These are phyloP conservation scores for Hyaloscypha hepaticicola DNA, from an alignment of 495 filamentous ascomycete species.

Conservation along the genomic window DNA sequence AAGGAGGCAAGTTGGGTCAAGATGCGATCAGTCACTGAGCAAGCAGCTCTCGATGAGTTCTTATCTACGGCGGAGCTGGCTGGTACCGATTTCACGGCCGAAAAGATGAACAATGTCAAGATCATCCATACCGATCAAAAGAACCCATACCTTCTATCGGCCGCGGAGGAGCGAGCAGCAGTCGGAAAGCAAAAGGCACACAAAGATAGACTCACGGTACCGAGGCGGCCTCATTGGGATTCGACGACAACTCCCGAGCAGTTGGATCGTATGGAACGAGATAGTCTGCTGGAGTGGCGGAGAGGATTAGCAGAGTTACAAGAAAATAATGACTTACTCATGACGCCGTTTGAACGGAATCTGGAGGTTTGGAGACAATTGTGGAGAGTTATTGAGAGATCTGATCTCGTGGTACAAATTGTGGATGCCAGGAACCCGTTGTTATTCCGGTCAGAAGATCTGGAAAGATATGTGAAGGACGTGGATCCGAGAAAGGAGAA, in stretches of 20 bases:
- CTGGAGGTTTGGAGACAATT: constrained; percentile 97
- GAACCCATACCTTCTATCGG: constrained; percentile 90
- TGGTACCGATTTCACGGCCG: constrained; percentile 96
- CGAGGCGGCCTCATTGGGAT: constrained; percentile 88
- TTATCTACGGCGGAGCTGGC: constrained; percentile 68
- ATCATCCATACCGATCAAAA: constrained; percentile 94
- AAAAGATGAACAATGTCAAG: constrained; percentile 98
- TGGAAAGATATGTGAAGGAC: constrained; percentile 93
- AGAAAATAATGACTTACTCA: constrained; percentile 87
- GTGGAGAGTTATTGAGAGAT: constrained; percentile 97
- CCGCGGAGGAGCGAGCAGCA: constrained; percentile 77
- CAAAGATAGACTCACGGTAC: constrained; percentile 77
- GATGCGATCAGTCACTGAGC: constrained; percentile 98
- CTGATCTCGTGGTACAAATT: constrained; percentile 95
- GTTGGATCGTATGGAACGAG: constrained; percentile 75
- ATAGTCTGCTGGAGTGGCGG: constrained; percentile 84
- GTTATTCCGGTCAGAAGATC: constrained; percentile 89
- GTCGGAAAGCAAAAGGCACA: constrained; percentile 80
- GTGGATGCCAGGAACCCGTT: constrained; percentile 96
- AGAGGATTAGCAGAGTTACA: constrained; percentile 88
- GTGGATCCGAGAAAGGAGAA: constrained; percentile 87
- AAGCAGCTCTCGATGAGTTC: constrained; percentile 84
- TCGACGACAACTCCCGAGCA: constrained; percentile 75
- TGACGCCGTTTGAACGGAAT: constrained; percentile 99
- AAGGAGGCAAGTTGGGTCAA: constrained; percentile 86